Evolutionary conservation across 148 eudicot species (phyloP).

Genomic region (Amaranthus palmeri): DNA sequence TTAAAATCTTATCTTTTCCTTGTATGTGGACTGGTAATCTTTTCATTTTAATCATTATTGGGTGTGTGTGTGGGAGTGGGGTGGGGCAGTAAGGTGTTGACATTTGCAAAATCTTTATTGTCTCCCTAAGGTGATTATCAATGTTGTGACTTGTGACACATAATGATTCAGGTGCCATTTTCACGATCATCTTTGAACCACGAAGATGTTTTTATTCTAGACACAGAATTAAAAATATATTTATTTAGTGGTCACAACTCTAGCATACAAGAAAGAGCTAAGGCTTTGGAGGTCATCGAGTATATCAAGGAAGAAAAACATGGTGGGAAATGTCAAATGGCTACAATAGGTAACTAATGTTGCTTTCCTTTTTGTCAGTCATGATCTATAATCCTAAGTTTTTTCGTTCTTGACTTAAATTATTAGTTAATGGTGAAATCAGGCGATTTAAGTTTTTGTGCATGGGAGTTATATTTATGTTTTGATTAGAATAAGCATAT

Average conservation of each 20-base stretch:
- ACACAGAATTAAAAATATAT: slow-evolving; percentile 63
- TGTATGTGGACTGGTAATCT: no score
- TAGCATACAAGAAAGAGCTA: slow-evolving; percentile 67
- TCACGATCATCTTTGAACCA: slow-evolving; percentile 74
- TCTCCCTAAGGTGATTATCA: not conserved
- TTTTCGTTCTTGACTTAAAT: not conserved
- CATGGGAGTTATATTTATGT: not conserved
- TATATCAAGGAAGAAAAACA: slow-evolving; percentile 74
- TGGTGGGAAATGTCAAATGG: slow-evolving; percentile 61
- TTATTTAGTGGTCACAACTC: slow-evolving; percentile 77
- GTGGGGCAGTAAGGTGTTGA: not conserved
- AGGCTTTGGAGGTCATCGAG: slow-evolving; percentile 81
- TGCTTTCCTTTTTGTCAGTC: not conserved
- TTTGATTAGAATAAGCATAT: not conserved
- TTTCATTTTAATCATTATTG: not conserved
- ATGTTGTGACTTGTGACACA: slow-evolving; percentile 2
- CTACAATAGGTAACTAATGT: slow-evolving; percentile 44
- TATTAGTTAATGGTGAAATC: not conserved
- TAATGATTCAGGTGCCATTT: slow-evolving; percentile 53
- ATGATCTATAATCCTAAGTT: not conserved
- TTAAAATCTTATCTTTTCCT: not conserved
- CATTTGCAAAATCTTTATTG: not conserved
- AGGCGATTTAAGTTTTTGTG: not conserved
- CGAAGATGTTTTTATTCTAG: slow-evolving; percentile 65
- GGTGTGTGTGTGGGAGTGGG: no score